These are phyloP conservation scores for Yamadazyma atlantica DNA, from an alignment of 1,139 yeast genomes.

Conservation along the genomic window DNA sequence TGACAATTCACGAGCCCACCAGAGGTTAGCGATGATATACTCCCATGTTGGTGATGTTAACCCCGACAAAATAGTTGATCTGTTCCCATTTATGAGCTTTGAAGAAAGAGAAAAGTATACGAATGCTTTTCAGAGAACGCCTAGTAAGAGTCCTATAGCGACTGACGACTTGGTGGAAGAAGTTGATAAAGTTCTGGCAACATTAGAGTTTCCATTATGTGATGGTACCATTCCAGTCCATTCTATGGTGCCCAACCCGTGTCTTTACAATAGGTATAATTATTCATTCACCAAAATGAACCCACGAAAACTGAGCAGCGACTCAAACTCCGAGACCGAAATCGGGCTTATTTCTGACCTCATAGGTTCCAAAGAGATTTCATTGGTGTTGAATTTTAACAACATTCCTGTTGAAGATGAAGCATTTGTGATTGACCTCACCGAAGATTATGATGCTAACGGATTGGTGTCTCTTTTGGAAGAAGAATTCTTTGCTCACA, in stretches of 20 bases:
- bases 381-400: conserved; percentile 1
- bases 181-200: too few species aligned
- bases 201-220: background rate
- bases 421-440: background rate
- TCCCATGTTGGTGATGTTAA: background rate
- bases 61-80: background rate
- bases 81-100: conserved; percentile 1
- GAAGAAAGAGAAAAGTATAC: background rate
- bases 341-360: background rate
- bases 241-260: background rate
- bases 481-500: background rate
- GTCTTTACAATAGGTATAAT: conserved; percentile 1
- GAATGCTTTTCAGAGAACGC: background rate
- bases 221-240: background rate
- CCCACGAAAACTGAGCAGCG: background rate
- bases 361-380: background rate
- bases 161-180: background rate
- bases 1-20: background rate
- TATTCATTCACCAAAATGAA: background rate
- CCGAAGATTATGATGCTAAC: background rate
- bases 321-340: background rate
- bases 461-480: background rate
- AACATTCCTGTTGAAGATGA: background rate
- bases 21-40: conserved; percentile 1
- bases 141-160: background rate